These are phyloP conservation scores for Anthostomella pinea DNA, from an alignment of 2,329 filamentous ascomycete species.

Conservation along the genomic window DNA sequence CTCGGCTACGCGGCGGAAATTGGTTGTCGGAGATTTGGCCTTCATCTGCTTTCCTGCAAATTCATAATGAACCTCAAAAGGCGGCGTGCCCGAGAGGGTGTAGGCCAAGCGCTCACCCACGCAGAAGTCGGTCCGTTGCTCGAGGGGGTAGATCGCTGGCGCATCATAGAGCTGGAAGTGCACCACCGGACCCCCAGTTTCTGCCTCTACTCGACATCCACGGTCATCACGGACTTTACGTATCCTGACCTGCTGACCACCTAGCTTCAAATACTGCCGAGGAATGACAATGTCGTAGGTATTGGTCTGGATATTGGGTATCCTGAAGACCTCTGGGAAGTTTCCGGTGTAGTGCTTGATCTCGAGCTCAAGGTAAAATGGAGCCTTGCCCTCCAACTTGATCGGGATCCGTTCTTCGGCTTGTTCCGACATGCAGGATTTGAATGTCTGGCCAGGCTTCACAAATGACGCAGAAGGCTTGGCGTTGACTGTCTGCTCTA, in stretches of 20 bases:
- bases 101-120: slow-evolving; percentile 94
- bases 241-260: slow-evolving; percentile 85
- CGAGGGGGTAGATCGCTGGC: slow-evolving; percentile 83
- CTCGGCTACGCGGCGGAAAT: slow-evolving; percentile 90
- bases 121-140: slow-evolving; percentile 84
- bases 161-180: slow-evolving; percentile 92
- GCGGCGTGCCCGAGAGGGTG: slow-evolving; percentile 83
- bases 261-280: slow-evolving; percentile 77
- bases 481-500: slow-evolving; percentile 82
- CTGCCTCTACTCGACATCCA: slow-evolving; percentile 79
- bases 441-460: slow-evolving; percentile 88
- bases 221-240: slow-evolving; percentile 84
- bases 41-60: slow-evolving; percentile 79
- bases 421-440: slow-evolving; percentile 85
- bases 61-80: slow-evolving; percentile 89
- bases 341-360: slow-evolving; percentile 86
- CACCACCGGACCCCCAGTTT: slow-evolving; percentile 69
- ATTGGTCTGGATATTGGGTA: slow-evolving; percentile 74
- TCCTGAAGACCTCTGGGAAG: slow-evolving; percentile 75
- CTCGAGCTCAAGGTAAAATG: slow-evolving; percentile 87
- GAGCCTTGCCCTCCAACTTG: slow-evolving; percentile 75
- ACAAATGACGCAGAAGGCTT: slow-evolving; percentile 79
- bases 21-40: slow-evolving; percentile 74
- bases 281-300: slow-evolving; percentile 81
- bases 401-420: slow-evolving; percentile 87